These are phyloP conservation scores for Vanrija sp. DNA, from an alignment of 1,284 basidiomycete genomes.

Conservation along the genomic window DNA sequence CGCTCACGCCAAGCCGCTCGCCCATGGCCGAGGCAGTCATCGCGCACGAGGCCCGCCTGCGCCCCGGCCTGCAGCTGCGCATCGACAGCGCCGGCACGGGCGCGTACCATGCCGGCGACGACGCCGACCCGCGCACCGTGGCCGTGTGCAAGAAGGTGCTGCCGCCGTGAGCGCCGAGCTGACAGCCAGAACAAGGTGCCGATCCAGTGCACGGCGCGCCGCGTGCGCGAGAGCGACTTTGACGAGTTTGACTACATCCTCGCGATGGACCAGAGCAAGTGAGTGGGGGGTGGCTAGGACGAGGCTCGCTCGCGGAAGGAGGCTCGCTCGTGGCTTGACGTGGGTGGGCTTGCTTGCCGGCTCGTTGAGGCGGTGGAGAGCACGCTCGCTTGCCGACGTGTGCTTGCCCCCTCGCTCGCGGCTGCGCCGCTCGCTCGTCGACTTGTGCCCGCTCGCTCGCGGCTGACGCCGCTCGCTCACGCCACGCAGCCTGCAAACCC, in stretches of 20 bases:
- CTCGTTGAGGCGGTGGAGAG: too few relatives aligned
- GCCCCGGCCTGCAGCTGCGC: slow-evolving; percentile 25
- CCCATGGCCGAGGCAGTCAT: slow-evolving; percentile 51
- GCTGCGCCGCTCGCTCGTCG: too few relatives aligned
- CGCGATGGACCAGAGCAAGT: slow-evolving; percentile 50
- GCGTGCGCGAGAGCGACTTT: slow-evolving; percentile 44
- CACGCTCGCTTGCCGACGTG: too few relatives aligned
- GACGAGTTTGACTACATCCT: slow-evolving; percentile 51
- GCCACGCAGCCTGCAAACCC: slow-evolving; percentile 44
- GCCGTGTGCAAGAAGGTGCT: slow-evolving; percentile 45
- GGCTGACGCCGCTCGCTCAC: background rate
- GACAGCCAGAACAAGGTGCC: slow-evolving; percentile 41
- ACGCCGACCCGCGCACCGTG: slow-evolving; percentile 47
- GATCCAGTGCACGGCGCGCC: slow-evolving; percentile 46
- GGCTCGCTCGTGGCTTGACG: too few relatives aligned
- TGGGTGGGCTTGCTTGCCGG: too few relatives aligned
- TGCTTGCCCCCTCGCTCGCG: too few relatives aligned
- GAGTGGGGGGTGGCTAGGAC: slow-evolving; percentile 14
- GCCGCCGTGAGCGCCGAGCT: too few relatives aligned
- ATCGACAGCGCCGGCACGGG: slow-evolving; percentile 50
- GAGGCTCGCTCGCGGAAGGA: too few relatives aligned
- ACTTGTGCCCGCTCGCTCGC: too few relatives aligned
- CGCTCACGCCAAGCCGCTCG: slow-evolving; percentile 30
- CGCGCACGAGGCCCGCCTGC: slow-evolving; percentile 31
- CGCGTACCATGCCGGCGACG: slow-evolving; percentile 49